Evolutionary conservation across 768 basidiomycete genomes (phyloP).

Genomic region (Collybiopsis confluens): DNA sequence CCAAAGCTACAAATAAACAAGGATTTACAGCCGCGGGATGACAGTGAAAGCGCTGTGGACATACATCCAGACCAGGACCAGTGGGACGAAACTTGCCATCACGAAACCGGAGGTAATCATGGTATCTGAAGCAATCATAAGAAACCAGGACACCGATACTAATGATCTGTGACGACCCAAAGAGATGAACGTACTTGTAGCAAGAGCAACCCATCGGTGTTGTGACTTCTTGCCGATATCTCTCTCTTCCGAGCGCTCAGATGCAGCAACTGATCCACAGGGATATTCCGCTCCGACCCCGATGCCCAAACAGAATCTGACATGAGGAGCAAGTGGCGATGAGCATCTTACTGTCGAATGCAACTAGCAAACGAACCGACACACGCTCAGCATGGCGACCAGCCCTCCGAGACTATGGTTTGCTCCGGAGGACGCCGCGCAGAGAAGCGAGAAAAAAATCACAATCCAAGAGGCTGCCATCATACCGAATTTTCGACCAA

Average conservation of each 20-base stretch:
- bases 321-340: no score
- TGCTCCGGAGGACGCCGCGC: constrained; percentile 79
- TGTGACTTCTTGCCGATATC: constrained; percentile 76
- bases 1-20: constrained; percentile 72
- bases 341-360: no score
- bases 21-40: no score
- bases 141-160: no score
- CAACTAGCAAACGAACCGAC: constrained; percentile 45
- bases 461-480: constrained; percentile 83
- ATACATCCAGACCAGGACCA: constrained; percentile 87
- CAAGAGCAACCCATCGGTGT: constrained; percentile 81
- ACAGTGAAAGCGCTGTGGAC: background rate
- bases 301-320: constrained; percentile 82
- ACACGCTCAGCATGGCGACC: constrained; percentile 74
- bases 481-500: constrained; percentile 89
- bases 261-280: constrained; percentile 83
- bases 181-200: constrained; percentile 82
- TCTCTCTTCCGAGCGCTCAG: constrained; percentile 85
- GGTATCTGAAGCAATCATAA: constrained; percentile 55
- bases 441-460: constrained; percentile 76
- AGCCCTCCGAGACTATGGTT: constrained; percentile 63
- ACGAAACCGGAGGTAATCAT: constrained; percentile 90
- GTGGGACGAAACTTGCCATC: constrained; percentile 72
- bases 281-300: constrained; percentile 90
- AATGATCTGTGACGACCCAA: no score